Evolutionary conservation across 768 basidiomycete genomes (phyloP).

Genomic region (Psilocybe cubensis): DNA sequence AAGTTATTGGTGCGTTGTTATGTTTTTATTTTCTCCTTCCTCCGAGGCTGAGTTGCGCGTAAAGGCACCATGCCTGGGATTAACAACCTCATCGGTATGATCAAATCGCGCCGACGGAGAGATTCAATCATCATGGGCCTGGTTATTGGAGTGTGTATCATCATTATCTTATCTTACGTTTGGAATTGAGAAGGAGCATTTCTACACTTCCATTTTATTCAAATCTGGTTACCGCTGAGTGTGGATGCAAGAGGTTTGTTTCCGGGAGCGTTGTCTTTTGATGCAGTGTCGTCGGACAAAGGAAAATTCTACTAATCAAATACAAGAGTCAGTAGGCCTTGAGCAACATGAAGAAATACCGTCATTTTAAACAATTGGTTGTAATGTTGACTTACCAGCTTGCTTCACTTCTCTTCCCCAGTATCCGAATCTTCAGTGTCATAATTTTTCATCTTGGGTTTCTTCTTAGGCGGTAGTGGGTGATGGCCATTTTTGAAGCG

Average conservation of each 20-base stretch:
- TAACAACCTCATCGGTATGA: conserved; percentile 89
- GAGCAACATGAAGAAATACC: too few species aligned
- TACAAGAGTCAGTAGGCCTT: too few species aligned
- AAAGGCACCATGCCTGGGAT: conserved; percentile 92
- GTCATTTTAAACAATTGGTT: too few species aligned
- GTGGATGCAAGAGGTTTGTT: too few species aligned
- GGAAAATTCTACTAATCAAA: too few species aligned
- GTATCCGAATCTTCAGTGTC: conserved; percentile 16
- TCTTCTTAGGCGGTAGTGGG: conserved; percentile 16
- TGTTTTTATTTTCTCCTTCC: neutral
- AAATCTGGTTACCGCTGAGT: too few species aligned
- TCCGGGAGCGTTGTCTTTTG: too few species aligned
- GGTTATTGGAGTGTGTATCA: conserved; percentile 83
- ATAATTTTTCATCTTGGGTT: conserved; percentile 15
- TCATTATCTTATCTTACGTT: conserved; percentile 55
- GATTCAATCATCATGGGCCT: conserved; percentile 90
- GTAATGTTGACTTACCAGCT: neutral
- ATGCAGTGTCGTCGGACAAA: too few species aligned
- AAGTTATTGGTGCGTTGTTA: conserved; percentile 78
- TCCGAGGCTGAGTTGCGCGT: conserved; percentile 3
- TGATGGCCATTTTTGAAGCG: conserved; percentile 58
- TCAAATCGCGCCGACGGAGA: conserved; percentile 85
- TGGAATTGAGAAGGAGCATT: conserved; percentile 38
- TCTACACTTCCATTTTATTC: neutral
- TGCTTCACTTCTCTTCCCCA: neutral